Evolutionary conservation across 495 filamentous ascomycete species (phyloP).

Genomic region (Neurospora discreta): DNA sequence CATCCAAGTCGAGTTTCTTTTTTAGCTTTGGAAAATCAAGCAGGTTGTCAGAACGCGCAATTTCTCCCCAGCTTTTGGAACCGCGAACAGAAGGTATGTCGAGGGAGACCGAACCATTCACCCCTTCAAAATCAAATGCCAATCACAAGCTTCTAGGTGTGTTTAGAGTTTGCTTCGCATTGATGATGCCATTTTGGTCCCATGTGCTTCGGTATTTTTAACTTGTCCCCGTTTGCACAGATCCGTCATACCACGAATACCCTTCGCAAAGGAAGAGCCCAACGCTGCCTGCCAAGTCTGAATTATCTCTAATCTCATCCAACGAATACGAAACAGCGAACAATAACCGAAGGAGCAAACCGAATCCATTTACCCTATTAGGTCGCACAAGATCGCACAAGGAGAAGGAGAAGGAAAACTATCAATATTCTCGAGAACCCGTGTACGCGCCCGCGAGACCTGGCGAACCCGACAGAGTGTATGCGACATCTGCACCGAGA

Average conservation of each 20-base stretch:
- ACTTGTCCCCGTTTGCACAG: slow-evolving; percentile 16
- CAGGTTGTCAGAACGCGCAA: slow-evolving; percentile 27
- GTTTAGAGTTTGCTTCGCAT: slow-evolving; percentile 8
- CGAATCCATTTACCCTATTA: slow-evolving; percentile 48
- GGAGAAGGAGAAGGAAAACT: slow-evolving; percentile 35
- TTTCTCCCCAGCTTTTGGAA: slow-evolving; percentile 24
- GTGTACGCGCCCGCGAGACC: slow-evolving; percentile 18
- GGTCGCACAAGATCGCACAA: slow-evolving; percentile 60
- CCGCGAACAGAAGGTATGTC: slow-evolving; percentile 33
- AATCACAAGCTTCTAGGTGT: slow-evolving; percentile 32
- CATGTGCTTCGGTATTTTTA: slow-evolving; percentile 10
- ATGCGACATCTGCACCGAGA: slow-evolving; percentile 17
- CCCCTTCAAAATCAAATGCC: slow-evolving; percentile 13
- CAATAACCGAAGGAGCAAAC: slow-evolving; percentile 35
- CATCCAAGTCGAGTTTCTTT: slow-evolving; percentile 31
- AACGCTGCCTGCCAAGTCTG: slow-evolving; percentile 29
- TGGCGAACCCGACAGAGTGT: slow-evolving; percentile 29
- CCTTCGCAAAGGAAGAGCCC: slow-evolving; percentile 23
- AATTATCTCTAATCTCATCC: slow-evolving; percentile 31
- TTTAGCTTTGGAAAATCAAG: slow-evolving; percentile 34
- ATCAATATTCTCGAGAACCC: slow-evolving; percentile 28
- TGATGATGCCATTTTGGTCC: not conserved
- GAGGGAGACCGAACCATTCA: slow-evolving; percentile 28
- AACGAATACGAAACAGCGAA: slow-evolving; percentile 25
- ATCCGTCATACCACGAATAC: slow-evolving; percentile 29